Base-by-base conservation (phyloP, 2,329 filamentous ascomycete genomes). In the Ceratocystis destructans region DNA sequence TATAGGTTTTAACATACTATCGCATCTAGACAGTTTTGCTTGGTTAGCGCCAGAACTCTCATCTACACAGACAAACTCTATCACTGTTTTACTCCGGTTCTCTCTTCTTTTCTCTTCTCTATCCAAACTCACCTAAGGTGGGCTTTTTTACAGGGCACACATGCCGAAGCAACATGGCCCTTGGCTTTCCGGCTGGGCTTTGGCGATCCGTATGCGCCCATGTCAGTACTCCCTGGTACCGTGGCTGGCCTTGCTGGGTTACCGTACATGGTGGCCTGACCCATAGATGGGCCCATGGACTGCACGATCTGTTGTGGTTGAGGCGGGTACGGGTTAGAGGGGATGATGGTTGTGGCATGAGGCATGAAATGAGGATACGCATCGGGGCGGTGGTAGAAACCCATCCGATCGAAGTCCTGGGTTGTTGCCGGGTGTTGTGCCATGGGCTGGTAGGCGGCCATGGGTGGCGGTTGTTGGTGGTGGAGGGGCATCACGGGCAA, bases 81-180 rank as follows among this genome's bases (percentile, higher is more conserved):
- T 45, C 55, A 37, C 10, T 37, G 33, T 28, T 41, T 12, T 37
- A 59, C 63, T 53, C 28, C 33, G 17, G n/a, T 48, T 41, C 50
- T 15, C 31, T 4, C 22, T 25, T 25, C 22, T 25, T 2, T 25
- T 25, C 22, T 25, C 22, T 45, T 48, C 45, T 41, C 48, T 31
- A 20, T n/a, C 46, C 20, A 61, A 62, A 71, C 78, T 73, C 76
- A 86, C 83, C 84, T 80, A 69, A 94, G 80, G 81, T 94, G 89
- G 46, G 89, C 89, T 74, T 85, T 86, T 74, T 93, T 93, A 77
- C 89, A 94, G 68, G 90, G 90, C 70, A 93, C 86, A 73, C 89
- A 94, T 31, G 89, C 89, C 45, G 88, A 92, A 63, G 88, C 88
- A 64, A 93, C 89, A 77, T 94, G 89, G 15, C 88, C 87, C 73